Evolutionary conservation across 2,329 filamentous ascomycete genomes (phyloP).

Genomic region (Helicocarpus griseus): DNA sequence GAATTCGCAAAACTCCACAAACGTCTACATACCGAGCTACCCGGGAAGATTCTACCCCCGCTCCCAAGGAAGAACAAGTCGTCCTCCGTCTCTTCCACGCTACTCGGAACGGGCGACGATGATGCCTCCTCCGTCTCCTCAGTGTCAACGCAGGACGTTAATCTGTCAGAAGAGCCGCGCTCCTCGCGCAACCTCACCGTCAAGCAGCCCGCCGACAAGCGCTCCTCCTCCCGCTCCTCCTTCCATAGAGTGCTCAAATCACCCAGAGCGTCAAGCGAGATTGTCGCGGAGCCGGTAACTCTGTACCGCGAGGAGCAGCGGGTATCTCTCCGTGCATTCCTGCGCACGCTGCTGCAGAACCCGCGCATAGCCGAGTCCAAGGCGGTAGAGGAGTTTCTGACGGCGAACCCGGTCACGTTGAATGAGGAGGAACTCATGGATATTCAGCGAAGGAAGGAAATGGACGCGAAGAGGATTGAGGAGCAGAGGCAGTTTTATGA

Average conservation of each 20-base stretch:
- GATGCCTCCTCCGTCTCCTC: slow-evolving; percentile 76
- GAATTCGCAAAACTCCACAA: slow-evolving; percentile 77
- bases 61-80: slow-evolving; percentile 89
- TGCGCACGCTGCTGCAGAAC: slow-evolving; percentile 79
- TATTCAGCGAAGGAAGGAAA: slow-evolving; percentile 64
- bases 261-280: slow-evolving; percentile 34
- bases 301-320: slow-evolving; percentile 83
- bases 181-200: slow-evolving; percentile 24
- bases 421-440: slow-evolving; percentile 78
- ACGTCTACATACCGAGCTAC: slow-evolving; percentile 70
- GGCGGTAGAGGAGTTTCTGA: slow-evolving; percentile 77
- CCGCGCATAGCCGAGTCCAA: slow-evolving; percentile 72
- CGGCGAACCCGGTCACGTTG: slow-evolving; percentile 58
- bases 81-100: slow-evolving; percentile 54
- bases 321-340: slow-evolving; percentile 79
- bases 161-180: slow-evolving; percentile 26
- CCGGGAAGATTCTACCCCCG: slow-evolving; percentile 78
- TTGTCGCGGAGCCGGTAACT: slow-evolving; percentile 41
- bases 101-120: slow-evolving; percentile 58
- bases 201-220: neutral
- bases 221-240: slow-evolving; percentile 17
- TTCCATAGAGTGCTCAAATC: slow-evolving; percentile 20
- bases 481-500: slow-evolving; percentile 95
- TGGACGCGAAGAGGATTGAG: slow-evolving; percentile 80
- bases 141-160: slow-evolving; percentile 57